Percentiles rank a stretch among this genome's conserved stretches.
These are phyloP conservation scores for Pseudogymnoascus sp. DNA, from an alignment of 2,329 filamentous ascomycete genomes.

Conservation along the genomic window DNA sequence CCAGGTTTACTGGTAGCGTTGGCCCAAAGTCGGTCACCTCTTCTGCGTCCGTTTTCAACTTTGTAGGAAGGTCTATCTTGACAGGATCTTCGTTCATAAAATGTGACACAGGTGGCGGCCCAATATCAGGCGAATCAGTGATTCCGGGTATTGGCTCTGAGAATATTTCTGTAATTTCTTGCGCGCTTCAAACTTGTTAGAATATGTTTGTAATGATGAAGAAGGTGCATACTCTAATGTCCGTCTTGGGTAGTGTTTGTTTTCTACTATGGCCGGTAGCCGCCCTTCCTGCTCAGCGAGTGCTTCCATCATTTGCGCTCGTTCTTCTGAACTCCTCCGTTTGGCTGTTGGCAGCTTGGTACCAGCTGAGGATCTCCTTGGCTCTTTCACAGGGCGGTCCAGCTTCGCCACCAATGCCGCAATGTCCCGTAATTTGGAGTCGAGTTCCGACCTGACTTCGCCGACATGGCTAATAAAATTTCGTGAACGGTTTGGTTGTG, in stretches of 20 bases:
- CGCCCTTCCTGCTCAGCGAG: slow-evolving; percentile 31
- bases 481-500: slow-evolving; percentile 53
- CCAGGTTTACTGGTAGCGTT: slow-evolving; percentile 26
- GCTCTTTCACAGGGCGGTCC: slow-evolving; percentile 12
- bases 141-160: slow-evolving; percentile 26
- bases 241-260: slow-evolving; percentile 57
- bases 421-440: slow-evolving; percentile 66
- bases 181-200: slow-evolving; percentile 30
- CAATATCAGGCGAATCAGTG: slow-evolving; percentile 61
- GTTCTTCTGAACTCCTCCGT: slow-evolving; percentile 40
- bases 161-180: slow-evolving; percentile 25
- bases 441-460: slow-evolving; percentile 62
- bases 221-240: slow-evolving; percentile 55
- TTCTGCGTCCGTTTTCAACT: slow-evolving; percentile 16
- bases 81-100: slow-evolving; percentile 50
- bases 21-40: slow-evolving; percentile 20
- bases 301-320: slow-evolving; percentile 38
- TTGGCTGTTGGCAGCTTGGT: slow-evolving; percentile 36
- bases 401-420: slow-evolving; percentile 52
- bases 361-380: slow-evolving; percentile 22
- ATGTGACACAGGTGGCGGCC: slow-evolving; percentile 52
- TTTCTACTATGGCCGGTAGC: slow-evolving; percentile 62
- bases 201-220: slow-evolving; percentile 11
- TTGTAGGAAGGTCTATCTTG: slow-evolving; percentile 43
- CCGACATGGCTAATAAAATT: slow-evolving; percentile 58